These are phyloP conservation scores for Suillus cothurnatus DNA, from an alignment of 768 basidiomycete genomes.

Conservation along the genomic window DNA sequence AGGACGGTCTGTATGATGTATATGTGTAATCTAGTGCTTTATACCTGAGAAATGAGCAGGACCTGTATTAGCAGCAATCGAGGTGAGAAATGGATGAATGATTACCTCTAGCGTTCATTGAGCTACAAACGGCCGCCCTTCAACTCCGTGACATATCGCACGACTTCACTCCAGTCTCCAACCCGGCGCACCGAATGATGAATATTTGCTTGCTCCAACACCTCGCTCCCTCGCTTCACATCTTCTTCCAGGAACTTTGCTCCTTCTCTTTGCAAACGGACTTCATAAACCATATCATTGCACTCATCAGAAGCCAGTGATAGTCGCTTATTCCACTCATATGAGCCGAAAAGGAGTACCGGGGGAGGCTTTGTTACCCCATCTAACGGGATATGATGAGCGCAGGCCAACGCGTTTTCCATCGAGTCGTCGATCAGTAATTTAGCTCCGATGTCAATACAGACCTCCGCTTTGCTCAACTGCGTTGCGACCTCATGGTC, in stretches of 20 bases:
- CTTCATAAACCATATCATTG: constrained; percentile 58
- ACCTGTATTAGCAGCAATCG: neutral
- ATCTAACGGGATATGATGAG: constrained; percentile 27
- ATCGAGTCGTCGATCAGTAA: constrained; percentile 80
- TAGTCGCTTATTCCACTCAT: constrained; percentile 72
- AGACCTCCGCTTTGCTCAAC: constrained; percentile 74
- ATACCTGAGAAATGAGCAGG: neutral
- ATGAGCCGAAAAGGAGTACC: constrained; percentile 74
- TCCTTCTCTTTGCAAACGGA: constrained; percentile 47
- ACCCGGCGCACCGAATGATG: constrained; percentile 52
- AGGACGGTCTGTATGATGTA: neutral
- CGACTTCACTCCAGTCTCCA: constrained; percentile 60
- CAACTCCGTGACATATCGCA: constrained; percentile 21
- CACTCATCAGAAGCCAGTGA: constrained; percentile 46
- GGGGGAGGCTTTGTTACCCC: constrained; percentile 39
- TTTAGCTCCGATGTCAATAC: constrained; percentile 60
- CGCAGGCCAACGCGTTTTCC: constrained; percentile 72
- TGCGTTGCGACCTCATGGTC: constrained; percentile 52
- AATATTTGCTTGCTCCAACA: constrained; percentile 44
- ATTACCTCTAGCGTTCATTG: neutral
- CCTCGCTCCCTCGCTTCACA: constrained; percentile 28
- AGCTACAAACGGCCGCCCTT: constrained; percentile 3
- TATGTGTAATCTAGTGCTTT: neutral
- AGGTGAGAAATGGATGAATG: neutral
- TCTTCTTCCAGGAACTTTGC: constrained; percentile 63